A percentile compares a stretch with the other conserved stretches of the same genome.
Evolutionary conservation across 495 filamentous ascomycete genomes (phyloP).

Genomic region (Aspergillus ostianus): DNA sequence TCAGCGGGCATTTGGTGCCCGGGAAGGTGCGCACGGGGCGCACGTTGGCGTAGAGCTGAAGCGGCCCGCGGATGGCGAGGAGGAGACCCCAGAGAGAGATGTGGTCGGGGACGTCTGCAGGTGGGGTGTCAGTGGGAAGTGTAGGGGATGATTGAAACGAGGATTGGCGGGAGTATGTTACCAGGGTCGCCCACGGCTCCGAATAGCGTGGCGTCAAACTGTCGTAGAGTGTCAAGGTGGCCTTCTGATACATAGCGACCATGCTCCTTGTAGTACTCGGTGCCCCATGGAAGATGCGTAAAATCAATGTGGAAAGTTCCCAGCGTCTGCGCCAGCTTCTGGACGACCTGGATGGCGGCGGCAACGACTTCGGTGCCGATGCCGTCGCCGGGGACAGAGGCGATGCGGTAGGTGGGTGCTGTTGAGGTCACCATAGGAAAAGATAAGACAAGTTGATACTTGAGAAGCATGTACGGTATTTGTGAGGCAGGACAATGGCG

Average conservation of each 20-base stretch:
- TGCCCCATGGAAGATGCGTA: slow-evolving; percentile 50
- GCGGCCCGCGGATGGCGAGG: slow-evolving; percentile 52
- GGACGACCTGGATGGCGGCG: slow-evolving; percentile 46
- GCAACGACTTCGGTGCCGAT: slow-evolving; percentile 52
- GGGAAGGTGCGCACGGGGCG: slow-evolving; percentile 50
- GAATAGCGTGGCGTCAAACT: slow-evolving; percentile 53
- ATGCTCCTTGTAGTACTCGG: slow-evolving; percentile 49
- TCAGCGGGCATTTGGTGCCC: slow-evolving; percentile 48
- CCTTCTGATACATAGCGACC: slow-evolving; percentile 54
- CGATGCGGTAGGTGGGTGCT: slow-evolving; percentile 39
- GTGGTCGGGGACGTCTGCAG: slow-evolving; percentile 53
- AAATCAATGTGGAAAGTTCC: slow-evolving; percentile 50
- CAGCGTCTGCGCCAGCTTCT: slow-evolving; percentile 41
- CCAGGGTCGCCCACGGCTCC: slow-evolving; percentile 57
- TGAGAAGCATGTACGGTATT: neutral
- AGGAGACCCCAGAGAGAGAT: slow-evolving; percentile 56
- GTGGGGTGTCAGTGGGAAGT: slow-evolving; percentile 8
- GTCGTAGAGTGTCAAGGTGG: slow-evolving; percentile 48
- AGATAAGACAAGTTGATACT: neutral
- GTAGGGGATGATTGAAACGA: neutral
- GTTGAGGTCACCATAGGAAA: slow-evolving; percentile 4
- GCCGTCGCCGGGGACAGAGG: slow-evolving; percentile 52
- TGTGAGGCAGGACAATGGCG: no score
- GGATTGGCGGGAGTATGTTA: neutral
- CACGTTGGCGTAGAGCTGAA: slow-evolving; percentile 57